These are phyloP conservation scores for Ambrosiella cleistominuta DNA, from an alignment of 2,329 filamentous ascomycete species.

Conservation along the genomic window DNA sequence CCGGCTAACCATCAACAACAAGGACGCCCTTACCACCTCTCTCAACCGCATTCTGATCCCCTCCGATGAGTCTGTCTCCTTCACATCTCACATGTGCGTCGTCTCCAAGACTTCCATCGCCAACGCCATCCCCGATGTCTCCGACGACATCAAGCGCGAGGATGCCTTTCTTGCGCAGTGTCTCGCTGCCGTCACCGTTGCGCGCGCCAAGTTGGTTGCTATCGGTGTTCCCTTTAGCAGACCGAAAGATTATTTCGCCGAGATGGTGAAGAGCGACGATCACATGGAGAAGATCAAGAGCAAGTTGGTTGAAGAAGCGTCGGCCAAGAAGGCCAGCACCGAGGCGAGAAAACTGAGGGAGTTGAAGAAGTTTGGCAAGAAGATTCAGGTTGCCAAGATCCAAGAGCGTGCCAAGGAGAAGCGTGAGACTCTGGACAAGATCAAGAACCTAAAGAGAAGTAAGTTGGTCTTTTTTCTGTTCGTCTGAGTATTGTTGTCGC, in stretches of 20 bases:
- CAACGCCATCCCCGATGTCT: conserved; percentile 56
- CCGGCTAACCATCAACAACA: conserved; percentile 95
- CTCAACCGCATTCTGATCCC: conserved; percentile 61
- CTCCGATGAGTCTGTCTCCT: conserved; percentile 48
- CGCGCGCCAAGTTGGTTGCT: conserved; percentile 55
- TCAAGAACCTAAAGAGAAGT: conserved; percentile 91
- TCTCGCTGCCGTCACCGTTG: conserved; percentile 58
- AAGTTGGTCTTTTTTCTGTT: conserved; percentile 24
- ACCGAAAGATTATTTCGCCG: conserved; percentile 89
- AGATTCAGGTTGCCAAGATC: conserved; percentile 88
- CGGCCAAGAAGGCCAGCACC: conserved; percentile 75
- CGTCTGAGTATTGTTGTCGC: too few relatives aligned
- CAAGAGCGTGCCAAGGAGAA: conserved; percentile 89
- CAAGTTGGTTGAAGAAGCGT: conserved; percentile 82
- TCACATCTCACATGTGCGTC: conserved; percentile 68
- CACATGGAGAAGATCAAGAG: conserved; percentile 96
- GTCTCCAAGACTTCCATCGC: conserved; percentile 47
- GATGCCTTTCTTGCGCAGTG: conserved; percentile 85
- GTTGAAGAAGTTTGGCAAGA: conserved; percentile 97
- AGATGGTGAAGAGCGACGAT: conserved; percentile 97
- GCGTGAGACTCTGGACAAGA: conserved; percentile 86
- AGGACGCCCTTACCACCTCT: conserved; percentile 61
- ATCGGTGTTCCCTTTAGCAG: conserved; percentile 76
- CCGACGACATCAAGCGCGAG: conserved; percentile 85
- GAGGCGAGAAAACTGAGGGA: conserved; percentile 87